Base-by-base conservation (phyloP, 2,329 filamentous ascomycete species). In the Xylaria sp. region DNA sequence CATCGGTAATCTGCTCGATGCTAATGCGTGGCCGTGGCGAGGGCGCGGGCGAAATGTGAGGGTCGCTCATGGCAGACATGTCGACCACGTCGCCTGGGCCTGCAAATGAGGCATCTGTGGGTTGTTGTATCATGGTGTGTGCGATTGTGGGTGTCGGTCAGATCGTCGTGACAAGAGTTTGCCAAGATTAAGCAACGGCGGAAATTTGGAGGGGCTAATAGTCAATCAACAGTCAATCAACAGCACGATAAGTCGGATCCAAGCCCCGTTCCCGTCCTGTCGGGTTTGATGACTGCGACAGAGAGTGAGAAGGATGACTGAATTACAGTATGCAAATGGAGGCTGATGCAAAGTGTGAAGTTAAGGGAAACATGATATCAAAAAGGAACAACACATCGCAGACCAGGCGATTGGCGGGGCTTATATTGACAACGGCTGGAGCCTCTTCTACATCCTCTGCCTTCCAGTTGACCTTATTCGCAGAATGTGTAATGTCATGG, bases 11-110 rank as follows among this genome's bases (percentile, higher is more conserved):
- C 62, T 80, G 78, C 40, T 74, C 66, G 65, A 83, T 75, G 31
- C 76, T 78, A 70, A 83, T 83, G 40, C 73, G 77, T 23, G 82
- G 82, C 28, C 74, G 77, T 44, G 81, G 81, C 48, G 81, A 82
- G 61, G 53, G 53, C 28, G 56, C 44, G 15, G 75, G 74, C 33
- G 80, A 66, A 65, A 75, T 75, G 4, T 67, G 68, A 26, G 71
- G 68, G 53, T 59, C 73, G 6, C 66, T 59, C 38, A 51, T 36
- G 31, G 44, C 38, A 33, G 59, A 53, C 51, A 61, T 53, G 6
- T 71, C 65, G 46, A 59, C 65, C 26, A 15, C 17, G 11, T 59
- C 40, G 58, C 42, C 54, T 28, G 49, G 42, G 7, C 61, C 65
- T 53, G 70, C 58, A 28, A 69, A 65, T 23, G 67, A 63, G 36